Base-by-base conservation (phyloP, 345 rosid genomes). In the Limnanthes douglasii region DNA sequence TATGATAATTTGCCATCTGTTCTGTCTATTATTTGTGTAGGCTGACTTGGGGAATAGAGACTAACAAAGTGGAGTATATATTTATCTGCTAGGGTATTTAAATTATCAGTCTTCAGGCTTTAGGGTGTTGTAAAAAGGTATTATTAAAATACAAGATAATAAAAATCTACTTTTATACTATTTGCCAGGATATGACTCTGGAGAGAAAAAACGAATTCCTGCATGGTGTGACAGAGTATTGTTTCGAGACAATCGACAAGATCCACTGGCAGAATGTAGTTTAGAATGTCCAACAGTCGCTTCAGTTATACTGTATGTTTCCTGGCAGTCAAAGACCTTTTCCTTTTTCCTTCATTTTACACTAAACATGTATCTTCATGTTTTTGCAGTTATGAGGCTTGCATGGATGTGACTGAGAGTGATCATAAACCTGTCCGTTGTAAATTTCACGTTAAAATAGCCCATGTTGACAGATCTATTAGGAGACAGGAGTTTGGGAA, bases 141-240 rank as follows among this genome's bases (percentile, higher is more conserved):
- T n/a, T n/a, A n/a, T n/a, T n/a, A n/a, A n/a, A n/a, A n/a, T n/a
- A n/a, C n/a, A n/a, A n/a, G n/a, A n/a, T n/a, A n/a, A n/a, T n/a
- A n/a, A n/a, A n/a, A 21, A 32, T 9, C 28, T 8, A 35, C 15
- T 11, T 41, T 19, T 13, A 6, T 13, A 15, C 4, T 15, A 45
- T 41, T 39, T 24, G 34, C 38, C 62, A 90, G 98, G 98, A 39
- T 90, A 90, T 53, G 98, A 90, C 61, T 73, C 98, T 31, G 98
- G 98, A 17, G 98, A 90, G 86, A 90, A 90, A 60, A 90, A 85
- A 56, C 71, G 96, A n/a, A 90, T 90, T 53, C 98, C 98, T 25
- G 98, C 98, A 0, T 90, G 96, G 98, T 90, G 98, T 54, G 98
- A 90, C 50, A 57, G 98, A 62, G 67, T 90, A 46, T 65, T 90